Evolutionary conservation across 83 land plant genomes (phyloP), one percentile per base, ranked within the genome.

Genomic region (Thuja plicata): DNA sequence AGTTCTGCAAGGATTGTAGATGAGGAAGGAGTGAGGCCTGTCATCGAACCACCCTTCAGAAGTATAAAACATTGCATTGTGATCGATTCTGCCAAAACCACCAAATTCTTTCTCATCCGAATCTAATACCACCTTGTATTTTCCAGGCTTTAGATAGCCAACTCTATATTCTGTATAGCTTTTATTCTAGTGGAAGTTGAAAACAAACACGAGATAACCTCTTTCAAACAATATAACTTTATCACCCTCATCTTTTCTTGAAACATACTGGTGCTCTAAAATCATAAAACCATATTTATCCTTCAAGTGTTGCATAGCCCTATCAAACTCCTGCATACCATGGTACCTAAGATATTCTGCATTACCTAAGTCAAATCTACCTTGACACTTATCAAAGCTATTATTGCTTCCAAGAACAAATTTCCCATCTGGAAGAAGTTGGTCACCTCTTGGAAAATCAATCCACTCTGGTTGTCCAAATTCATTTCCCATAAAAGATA

Each of bases 71-170:
- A 87, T 92, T 3, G 95, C 95, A 66, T 46, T 87, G 46, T 81
- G 96, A 88, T 94, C 95, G 30, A 97, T 77, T 89, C 99, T 92
- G 46, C 83, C 89, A 89, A 91, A 95, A 21, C 99, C 99, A 45
- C 98, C 98, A 93, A 96, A 97, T 37, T 90, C 82, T 21, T 86
- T 87, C 52, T 92, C 96, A 88, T 97, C 99, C 9, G 98, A 94
- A 87, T 95, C 98, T 87, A 97, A 86, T 27, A 91, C 99, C 70
- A 95, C 99, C 98, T 95, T 96, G 89, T 97, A 97, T 70, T 95
- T 95, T 74, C 99, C 99, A 55, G 98, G 97, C 91, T 96, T 96
- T 46, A 93, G 79, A 91, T 98, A 97, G 30, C 99, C 99, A 32
- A 97, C 89, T 83, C 95, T 91, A 83, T 96, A 97, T 80, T 96